Base-by-base conservation (phyloP, 768 basidiomycete genomes). In the Boletus sp. region DNA sequence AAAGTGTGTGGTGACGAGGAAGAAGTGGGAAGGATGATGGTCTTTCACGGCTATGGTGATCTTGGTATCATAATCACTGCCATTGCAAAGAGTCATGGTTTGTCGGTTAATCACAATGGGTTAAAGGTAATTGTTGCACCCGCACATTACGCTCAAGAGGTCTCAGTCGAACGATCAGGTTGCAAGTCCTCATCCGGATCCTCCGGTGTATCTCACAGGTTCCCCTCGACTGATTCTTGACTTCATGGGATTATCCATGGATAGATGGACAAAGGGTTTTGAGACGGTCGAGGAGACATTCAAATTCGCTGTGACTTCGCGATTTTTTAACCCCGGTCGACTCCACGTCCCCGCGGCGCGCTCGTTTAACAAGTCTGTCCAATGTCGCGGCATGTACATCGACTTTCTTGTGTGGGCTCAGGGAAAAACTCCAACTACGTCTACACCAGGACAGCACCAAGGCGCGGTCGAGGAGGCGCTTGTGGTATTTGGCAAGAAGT, bases 31-130 rank as follows among this genome's bases (percentile, higher is more conserved):
- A 73, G 82, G 21, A 67, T 80, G 15, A 63, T 75, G 23, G 80
- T 87, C 67, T 80, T 80, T 61, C 77, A 82, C 53, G 79, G 81
- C 1, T 88, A 87, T 60, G 88, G 88, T 9, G 88, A 88, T 60
- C 74, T 88, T 17, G 84, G 83, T 0, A 86, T 87, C 80, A 85
- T 89, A 15, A 67, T 89, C 45, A 79, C 82, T 10, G 65, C 84
- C 14, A 66, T 88, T 17, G 78, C 75, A 9, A 75, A 77, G 38
- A 79, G 79, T 50, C 70, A 70, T 44, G 83, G 85, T 3, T 59
- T 89, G 3, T 62, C 69, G 2, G 65, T 85, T 0, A 80, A 81
- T 6, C 70, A 68, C 23, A 75, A 80, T 40, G 88, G 87, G 0
- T 65, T 89, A 19, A 85, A 81, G 76, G 87, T 85, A 39, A 48